Percentiles rank a stretch among this genome's conserved stretches.
These are phyloP conservation scores for Arabidopsis arenosa DNA, from an alignment of 345 rosid genomes.

Conservation along the genomic window DNA sequence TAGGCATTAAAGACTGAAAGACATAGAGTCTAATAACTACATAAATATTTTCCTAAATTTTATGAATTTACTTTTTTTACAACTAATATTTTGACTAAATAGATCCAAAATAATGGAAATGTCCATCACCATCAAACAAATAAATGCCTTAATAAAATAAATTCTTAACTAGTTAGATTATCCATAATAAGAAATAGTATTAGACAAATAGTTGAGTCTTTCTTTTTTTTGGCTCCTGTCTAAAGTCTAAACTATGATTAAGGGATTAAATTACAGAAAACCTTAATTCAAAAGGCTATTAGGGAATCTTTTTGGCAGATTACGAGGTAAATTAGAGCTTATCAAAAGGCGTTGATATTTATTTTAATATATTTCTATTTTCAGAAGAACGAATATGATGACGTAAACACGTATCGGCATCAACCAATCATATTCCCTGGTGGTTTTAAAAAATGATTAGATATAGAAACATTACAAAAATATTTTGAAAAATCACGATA, in stretches of 20 bases:
- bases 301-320: constrained; percentile 36
- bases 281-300: constrained; percentile 29
- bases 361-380: constrained; percentile 1
- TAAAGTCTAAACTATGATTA: constrained; percentile 17
- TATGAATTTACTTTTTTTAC: too few relatives aligned
- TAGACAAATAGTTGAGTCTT: too few relatives aligned
- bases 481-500: constrained; percentile 32
- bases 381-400: constrained; percentile 47
- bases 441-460: constrained; percentile 41
- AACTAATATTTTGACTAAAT: too few relatives aligned
- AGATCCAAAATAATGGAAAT: too few relatives aligned
- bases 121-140: too few relatives aligned
- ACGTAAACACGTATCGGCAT: constrained; percentile 43
- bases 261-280: background rate
- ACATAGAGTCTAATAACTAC: too few relatives aligned
- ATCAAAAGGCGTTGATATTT: constrained; percentile 35
- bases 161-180: too few relatives aligned
- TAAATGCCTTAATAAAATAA: too few relatives aligned
- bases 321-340: constrained; percentile 36
- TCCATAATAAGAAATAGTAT: too few relatives aligned
- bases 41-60: too few relatives aligned
- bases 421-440: constrained; percentile 38
- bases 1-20: too few relatives aligned
- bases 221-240: background rate
- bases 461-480: constrained; percentile 34